Conservation (phyloP, 2,329 filamentous ascomycete genomes). For the Lecanicillium sp. region DNA sequence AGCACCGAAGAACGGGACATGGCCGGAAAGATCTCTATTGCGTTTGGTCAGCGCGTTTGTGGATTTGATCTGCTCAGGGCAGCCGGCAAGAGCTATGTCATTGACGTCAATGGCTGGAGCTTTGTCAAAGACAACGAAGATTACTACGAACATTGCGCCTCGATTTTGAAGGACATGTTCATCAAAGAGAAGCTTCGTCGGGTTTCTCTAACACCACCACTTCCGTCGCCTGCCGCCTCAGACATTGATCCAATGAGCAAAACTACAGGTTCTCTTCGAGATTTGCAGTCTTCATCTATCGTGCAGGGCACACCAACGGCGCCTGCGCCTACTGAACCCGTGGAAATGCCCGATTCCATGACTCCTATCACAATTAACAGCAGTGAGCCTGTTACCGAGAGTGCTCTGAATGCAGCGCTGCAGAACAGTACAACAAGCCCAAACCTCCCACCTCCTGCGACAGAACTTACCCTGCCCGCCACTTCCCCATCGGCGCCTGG, state of each 20-base stretch:
- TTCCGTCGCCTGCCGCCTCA: constrained; percentile 41
- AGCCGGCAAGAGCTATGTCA: constrained; percentile 87
- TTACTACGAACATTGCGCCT: constrained; percentile 89
- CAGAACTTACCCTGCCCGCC: constrained; percentile 24
- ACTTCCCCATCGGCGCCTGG: constrained; percentile 29
- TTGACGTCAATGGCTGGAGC: constrained; percentile 99
- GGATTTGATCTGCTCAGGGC: constrained; percentile 91
- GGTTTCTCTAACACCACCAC: constrained; percentile 52
- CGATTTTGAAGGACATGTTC: constrained; percentile 83
- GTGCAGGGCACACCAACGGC: background rate
- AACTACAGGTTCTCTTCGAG: constrained; percentile 26
- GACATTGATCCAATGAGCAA: constrained; percentile 37
- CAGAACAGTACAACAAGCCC: constrained; percentile 33
- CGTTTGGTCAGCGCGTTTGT: constrained; percentile 92
- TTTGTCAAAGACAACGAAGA: constrained; percentile 99
- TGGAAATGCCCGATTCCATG: constrained; percentile 21
- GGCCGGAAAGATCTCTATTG: constrained; percentile 81
- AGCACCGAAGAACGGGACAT: constrained; percentile 75
- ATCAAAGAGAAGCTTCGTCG: constrained; percentile 67
- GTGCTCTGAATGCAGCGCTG: constrained; percentile 25
- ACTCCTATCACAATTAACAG: constrained; percentile 19
- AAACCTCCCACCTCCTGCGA: constrained; percentile 27
- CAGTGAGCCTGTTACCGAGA: constrained; percentile 29
- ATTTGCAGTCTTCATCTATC: constrained; percentile 22
- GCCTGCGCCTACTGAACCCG: constrained; percentile 19